phyloP scores from a whole-genome alignment of 2,329 filamentous ascomycete genomes.

The Cordyceps fumosorosea region DNA sequence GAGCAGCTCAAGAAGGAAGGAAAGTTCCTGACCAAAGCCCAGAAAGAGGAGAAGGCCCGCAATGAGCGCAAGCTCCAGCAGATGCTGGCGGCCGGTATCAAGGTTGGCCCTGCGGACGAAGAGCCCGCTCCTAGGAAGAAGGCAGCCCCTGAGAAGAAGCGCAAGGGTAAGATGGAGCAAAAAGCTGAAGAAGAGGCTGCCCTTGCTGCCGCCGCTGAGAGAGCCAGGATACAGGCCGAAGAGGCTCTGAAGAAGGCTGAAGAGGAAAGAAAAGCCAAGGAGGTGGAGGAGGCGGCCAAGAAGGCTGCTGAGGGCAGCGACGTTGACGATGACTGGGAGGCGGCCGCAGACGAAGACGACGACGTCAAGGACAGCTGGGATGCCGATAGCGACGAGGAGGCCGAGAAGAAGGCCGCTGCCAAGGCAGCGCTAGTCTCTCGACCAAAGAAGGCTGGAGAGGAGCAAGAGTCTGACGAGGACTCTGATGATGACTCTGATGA shows the following conservation, averaged over 20 bases:
- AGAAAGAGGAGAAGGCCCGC: slow-evolving; percentile 73
- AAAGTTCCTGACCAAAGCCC: slow-evolving; percentile 79
- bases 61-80: slow-evolving; percentile 77
- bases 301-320: slow-evolving; percentile 51
- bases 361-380: slow-evolving; percentile 95
- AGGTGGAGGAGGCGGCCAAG: slow-evolving; percentile 51
- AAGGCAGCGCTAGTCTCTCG: neutral
- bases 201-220: slow-evolving; percentile 71
- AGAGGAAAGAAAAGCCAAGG: slow-evolving; percentile 50
- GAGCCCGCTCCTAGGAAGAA: slow-evolving; percentile 68
- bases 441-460: slow-evolving; percentile 25
- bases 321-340: slow-evolving; percentile 82
- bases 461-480: slow-evolving; percentile 40
- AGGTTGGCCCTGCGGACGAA: slow-evolving; percentile 55
- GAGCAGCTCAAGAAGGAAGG: slow-evolving; percentile 85
- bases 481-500: slow-evolving; percentile 26
- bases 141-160: slow-evolving; percentile 74
- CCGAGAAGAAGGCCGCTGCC: slow-evolving; percentile 31
- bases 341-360: slow-evolving; percentile 68
- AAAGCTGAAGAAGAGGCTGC: slow-evolving; percentile 73
- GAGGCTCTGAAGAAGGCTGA: slow-evolving; percentile 56
- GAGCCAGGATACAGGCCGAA: slow-evolving; percentile 62
- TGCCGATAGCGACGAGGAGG: slow-evolving; percentile 70
- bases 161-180: slow-evolving; percentile 52
- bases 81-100: slow-evolving; percentile 72